phyloP scores from a whole-genome alignment of 2,329 filamentous ascomycete genomes.

The Aspergillus latus region DNA sequence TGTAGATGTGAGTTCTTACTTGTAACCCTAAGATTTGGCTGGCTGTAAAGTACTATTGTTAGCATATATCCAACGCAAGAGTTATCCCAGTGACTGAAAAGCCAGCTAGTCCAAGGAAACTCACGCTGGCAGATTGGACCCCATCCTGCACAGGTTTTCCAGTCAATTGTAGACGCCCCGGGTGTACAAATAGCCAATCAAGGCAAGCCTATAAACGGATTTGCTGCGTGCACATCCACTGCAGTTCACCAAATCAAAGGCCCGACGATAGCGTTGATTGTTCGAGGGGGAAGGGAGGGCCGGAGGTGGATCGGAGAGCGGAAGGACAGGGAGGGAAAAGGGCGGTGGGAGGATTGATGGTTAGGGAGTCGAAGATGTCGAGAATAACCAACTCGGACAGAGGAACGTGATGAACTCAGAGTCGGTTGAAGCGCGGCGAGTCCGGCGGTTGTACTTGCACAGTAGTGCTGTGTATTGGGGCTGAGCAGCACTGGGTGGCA shows the following conservation, averaged over 20 bases:
- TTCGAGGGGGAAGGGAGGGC: neutral
- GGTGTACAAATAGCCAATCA: constrained; percentile 35
- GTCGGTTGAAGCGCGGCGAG: constrained; percentile 10
- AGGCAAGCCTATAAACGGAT: constrained; percentile 34
- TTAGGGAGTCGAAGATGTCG: constrained; percentile 13
- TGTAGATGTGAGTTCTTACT: constrained; percentile 57
- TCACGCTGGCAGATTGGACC: constrained; percentile 64
- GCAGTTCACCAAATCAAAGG: constrained; percentile 20
- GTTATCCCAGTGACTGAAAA: neutral
- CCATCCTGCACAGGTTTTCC: constrained; percentile 44
- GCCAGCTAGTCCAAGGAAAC: constrained; percentile 35
- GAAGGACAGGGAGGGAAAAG: constrained; percentile 8
- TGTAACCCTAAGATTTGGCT: constrained; percentile 87
- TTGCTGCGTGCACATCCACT: constrained; percentile 38
- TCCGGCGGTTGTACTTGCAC: constrained; percentile 17
- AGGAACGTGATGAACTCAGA: constrained; percentile 12
- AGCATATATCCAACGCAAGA: constrained; percentile 17
- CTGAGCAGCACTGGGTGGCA: constrained; percentile 4
- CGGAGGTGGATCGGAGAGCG: constrained; percentile 13
- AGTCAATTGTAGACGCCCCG: constrained; percentile 29
- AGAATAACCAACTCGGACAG: constrained; percentile 14
- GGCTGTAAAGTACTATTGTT: constrained; percentile 49
- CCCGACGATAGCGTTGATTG: constrained; percentile 16
- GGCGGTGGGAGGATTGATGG: constrained; percentile 14
- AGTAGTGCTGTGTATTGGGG: constrained; percentile 20